Evolutionary conservation across 1,284 basidiomycete genomes (phyloP), one percentile per base, ranked within the genome.

Genomic region (Ganoderma lucidum): DNA sequence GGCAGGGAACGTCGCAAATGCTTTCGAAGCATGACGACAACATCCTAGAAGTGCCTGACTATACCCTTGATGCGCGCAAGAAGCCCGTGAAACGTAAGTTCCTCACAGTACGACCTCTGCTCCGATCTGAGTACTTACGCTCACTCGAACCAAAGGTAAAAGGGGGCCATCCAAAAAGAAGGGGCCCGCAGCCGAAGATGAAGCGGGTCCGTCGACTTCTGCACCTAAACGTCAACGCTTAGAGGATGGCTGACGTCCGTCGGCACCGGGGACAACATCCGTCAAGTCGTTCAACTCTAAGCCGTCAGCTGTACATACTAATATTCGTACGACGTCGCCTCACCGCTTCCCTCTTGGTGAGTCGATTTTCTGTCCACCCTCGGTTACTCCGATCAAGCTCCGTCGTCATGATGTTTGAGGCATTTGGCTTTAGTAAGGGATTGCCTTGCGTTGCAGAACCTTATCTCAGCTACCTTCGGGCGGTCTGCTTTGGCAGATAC

Each of bases 381-480:
- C 8, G 14, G 53, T 17, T 56, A 6, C 53, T 56, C 30, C 12
- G 14, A 35, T 30, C 14, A 6, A 14, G 53, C 32, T 56, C 32
- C 15, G 53, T 32, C 5, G 73, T 79, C 72, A 89, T 91, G 92
- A 93, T 93, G 92, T 91, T 93, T 93, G 92, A 93, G 92, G 92
- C 92, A 93, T 93, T 93, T 93, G 92, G 92, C 92, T 93, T 93
- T 93, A 93, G 90, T 86, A 83, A 86, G 86, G 83, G 80, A 6
- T 74, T 72, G 77, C 81, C 86, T 85, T 81, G 81, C 83, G 77
- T 78, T 88, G 86, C 86, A 86, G 86, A 87, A 87, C 83, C 71
- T 70, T 81, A 87, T 86, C 86, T 88, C 87, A 88, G 87, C 86
- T 87, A 87, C 86, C 86, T 87, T 87, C 85, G 83, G 82, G 77